A percentile compares a stretch with the other conserved stretches of the same genome.
phyloP scores from a whole-genome alignment of 2,329 filamentous ascomycete genomes.

The Cladosporium colombiae region DNA sequence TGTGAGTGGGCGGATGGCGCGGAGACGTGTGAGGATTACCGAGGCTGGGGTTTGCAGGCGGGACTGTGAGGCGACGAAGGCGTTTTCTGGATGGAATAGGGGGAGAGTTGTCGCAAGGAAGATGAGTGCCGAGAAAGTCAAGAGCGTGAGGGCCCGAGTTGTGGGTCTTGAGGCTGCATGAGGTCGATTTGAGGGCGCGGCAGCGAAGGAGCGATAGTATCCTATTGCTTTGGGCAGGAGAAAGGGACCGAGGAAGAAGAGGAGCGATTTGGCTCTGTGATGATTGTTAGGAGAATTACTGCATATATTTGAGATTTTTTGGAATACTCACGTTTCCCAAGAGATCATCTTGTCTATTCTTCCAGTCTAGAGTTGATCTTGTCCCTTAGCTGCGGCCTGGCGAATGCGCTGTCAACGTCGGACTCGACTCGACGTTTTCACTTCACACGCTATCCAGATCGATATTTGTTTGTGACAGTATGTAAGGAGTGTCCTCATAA shows the following conservation, averaged over 20 bases:
- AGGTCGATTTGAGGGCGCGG: slow-evolving; percentile 40
- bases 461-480: not conserved
- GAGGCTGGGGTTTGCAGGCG: slow-evolving; percentile 84
- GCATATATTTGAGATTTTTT: not conserved
- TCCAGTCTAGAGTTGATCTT: not conserved
- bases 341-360: slow-evolving; percentile 10
- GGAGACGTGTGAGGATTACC: slow-evolving; percentile 77
- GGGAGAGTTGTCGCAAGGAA: slow-evolving; percentile 66
- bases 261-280: slow-evolving; percentile 46
- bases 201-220: slow-evolving; percentile 61
- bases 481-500: not conserved
- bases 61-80: slow-evolving; percentile 76
- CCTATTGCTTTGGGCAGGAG: slow-evolving; percentile 66
- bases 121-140: slow-evolving; percentile 56
- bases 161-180: slow-evolving; percentile 57
- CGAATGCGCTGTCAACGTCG: not conserved
- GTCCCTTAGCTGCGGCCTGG: not conserved
- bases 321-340: slow-evolving; percentile 17
- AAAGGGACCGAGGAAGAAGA: slow-evolving; percentile 66
- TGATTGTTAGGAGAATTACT: not conserved
- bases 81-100: slow-evolving; percentile 71
- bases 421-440: not conserved
- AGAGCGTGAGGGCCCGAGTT: slow-evolving; percentile 60
- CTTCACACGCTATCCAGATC: not conserved
- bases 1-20: slow-evolving; percentile 60